Base-by-base conservation (phyloP, 1,139 yeast genomes). In the Geotrichum histeridarum region DNA sequence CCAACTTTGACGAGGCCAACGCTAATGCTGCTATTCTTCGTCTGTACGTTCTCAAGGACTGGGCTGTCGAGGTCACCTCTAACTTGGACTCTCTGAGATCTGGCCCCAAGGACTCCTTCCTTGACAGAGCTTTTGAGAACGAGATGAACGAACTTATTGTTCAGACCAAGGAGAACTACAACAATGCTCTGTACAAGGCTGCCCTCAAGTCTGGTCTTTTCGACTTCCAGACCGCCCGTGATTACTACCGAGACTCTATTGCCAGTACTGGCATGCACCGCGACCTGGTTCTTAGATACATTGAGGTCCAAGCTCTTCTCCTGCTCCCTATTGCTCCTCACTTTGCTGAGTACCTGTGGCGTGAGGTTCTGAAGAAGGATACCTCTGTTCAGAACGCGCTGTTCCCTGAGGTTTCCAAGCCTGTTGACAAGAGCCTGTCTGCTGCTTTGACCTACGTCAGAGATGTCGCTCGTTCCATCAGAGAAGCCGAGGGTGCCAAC, bases 1-100 rank as follows among this genome's bases (percentile, higher is more conserved):
- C 99, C 57, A 94, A 94, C 76, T 88, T 94, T 67, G 99, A 93
- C 68, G 99, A 94, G 74, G 77, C 90, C 60, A 91, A 86, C 65
- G 99, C 99, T 54, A 94, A 94, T 67, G 97, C 99, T 48, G 97
- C 98, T 43, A 91, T 94, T 70, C 80, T 93, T 71, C 87, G 99
- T 76, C 80, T 94, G 67, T 86, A 82, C 70, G 93, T 90, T 54
- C 78, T 93, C 70, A 91, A 89, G 72, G 98, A 91, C 72, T 93
- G 99, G 99, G 81, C 88, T 70, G 97, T 89, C 69, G 93, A 85
- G 54, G 74, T 81, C 53, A 73, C 81, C 45, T 75, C 77, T 61
- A 75, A 77, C 61, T 64, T 74, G 58, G 81, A 76, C 57, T 65
- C 75, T 17, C 78, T 87, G 62, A 83, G 96, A 74, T 76, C 84